Evolutionary conservation across 164 flowering plant species (phyloP), one percentile per base, ranked within the genome.

Genomic region (Tetracentron sinense): DNA sequence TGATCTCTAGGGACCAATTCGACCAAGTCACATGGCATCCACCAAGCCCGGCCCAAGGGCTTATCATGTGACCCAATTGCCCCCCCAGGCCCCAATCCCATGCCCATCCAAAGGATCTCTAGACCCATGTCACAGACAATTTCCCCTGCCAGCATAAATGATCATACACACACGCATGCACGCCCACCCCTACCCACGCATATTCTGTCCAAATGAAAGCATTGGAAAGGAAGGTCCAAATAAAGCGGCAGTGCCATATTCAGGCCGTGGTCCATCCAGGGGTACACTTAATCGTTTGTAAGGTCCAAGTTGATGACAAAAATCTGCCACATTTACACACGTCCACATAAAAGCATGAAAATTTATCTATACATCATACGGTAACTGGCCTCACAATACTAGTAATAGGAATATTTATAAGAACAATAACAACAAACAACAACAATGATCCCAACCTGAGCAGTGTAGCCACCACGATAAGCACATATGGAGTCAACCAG

Each of bases 381-480:
- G 44, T 38, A 38, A 3, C 8, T 38, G 44, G 44, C 15, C 44
- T 16, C 44, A 38, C 8, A 38, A 16, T 38, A 8, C 44, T 16
- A 38, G 14, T 12, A 10, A 12, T 38, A 38, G 14, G 15, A 4
- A 38, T 38, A 8, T 1, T 38, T 38, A 10, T 10, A 12, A 56
- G 7, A 44, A 27, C n/a, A 19, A 22, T 44, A 64, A 25, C 20
- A 4, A 25, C 49, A 31, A 23, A 56, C 22, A 72, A 50, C 46
- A 48, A 72, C 28, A 59, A 64, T 12, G 31, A 47, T 31, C 62
- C 78, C 33, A 25, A 90, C 98, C 96, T 87, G 76, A 69, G 93
- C 86, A 56, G 72, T 71, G 67, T 94, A 94, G 65, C 98, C 98
- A 69, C 74, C 91, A 55, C 98, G 96, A 72, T 94, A 94, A 61